Base-by-base conservation (phyloP, 352 stramenopile genomes). In the Peronospora belbahrii region DNA sequence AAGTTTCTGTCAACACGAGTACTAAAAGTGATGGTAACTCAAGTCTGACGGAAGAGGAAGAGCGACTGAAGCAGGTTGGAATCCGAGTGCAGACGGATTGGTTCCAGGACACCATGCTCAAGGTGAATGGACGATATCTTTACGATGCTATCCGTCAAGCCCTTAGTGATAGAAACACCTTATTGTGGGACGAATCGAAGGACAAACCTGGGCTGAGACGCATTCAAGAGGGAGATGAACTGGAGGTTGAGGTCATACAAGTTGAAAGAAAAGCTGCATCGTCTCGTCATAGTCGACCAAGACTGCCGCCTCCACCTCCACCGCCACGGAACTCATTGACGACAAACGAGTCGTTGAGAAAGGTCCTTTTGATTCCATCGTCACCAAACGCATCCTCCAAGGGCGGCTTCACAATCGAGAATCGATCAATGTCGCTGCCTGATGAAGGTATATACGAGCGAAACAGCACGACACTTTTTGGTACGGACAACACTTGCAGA, bases 31-130 rank as follows among this genome's bases (percentile, higher is more conserved):
- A 55, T 15, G 35, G 51, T 15, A 22, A 36, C 8, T 11, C 10
- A 7, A 15, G 20, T 15, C 18, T 58, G 4, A 38, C 15, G 3
- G 50, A 49, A 31, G 38, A 59, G 35, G 52, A 70, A 19, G 32
- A 59, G 25, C 35, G 52, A 1, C 42, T 62, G 5, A 58, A 45
- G 36, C 59, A 67, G 32, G 56, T 70, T 15, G 60, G 57, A n/a
- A 27, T 52, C 13, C 46, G 52, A 15, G 60, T 67, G 30, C 64
- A 74, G 39, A 59, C 60, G 6, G 25, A 65, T 5, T 65, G 42
- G 48, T 74, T 74, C 50, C 64, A 74, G 50, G 52, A 60, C 22
- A 49, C 64, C 18, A 70, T 74, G 18, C 32, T 65, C 9, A 62
- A 65, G 18, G 41, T 52, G 5, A 65, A 67, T 17, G 64, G 59